These are phyloP conservation scores for Alternaria panax DNA, from an alignment of 2,329 filamentous ascomycete species.

Conservation along the genomic window DNA sequence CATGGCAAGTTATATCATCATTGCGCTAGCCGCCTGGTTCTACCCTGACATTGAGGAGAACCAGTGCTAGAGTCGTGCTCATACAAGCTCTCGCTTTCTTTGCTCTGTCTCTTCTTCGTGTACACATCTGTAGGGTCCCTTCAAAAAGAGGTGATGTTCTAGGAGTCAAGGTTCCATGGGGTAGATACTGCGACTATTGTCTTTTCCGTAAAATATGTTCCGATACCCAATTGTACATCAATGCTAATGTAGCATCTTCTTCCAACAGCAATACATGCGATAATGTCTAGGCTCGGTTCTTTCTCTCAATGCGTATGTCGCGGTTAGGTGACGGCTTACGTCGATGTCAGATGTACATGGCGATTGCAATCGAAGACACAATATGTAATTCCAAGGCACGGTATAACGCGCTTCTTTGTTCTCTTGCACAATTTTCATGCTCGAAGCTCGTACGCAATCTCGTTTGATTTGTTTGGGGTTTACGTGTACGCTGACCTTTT, in stretches of 20 bases:
- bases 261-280: not conserved
- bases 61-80: slow-evolving; percentile 18
- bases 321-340: not conserved
- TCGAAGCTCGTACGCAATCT: not conserved
- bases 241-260: slow-evolving; percentile 3
- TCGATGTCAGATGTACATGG: not conserved
- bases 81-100: not conserved
- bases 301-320: not conserved
- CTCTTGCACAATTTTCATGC: not conserved
- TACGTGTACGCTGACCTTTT: not conserved
- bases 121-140: not conserved
- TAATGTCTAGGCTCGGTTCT: not conserved
- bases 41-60: slow-evolving; percentile 43
- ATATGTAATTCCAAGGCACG: not conserved
- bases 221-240: slow-evolving; percentile 18
- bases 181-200: not conserved
- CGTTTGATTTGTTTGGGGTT: not conserved
- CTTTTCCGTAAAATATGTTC: slow-evolving; percentile 3
- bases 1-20: slow-evolving; percentile 68
- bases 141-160: not conserved
- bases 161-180: not conserved
- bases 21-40: slow-evolving; percentile 66
- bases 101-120: not conserved
- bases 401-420: not conserved
- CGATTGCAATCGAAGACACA: not conserved